Evolutionary conservation across 495 filamentous ascomycete species (phyloP).

Genomic region (Penicillium nucicola): DNA sequence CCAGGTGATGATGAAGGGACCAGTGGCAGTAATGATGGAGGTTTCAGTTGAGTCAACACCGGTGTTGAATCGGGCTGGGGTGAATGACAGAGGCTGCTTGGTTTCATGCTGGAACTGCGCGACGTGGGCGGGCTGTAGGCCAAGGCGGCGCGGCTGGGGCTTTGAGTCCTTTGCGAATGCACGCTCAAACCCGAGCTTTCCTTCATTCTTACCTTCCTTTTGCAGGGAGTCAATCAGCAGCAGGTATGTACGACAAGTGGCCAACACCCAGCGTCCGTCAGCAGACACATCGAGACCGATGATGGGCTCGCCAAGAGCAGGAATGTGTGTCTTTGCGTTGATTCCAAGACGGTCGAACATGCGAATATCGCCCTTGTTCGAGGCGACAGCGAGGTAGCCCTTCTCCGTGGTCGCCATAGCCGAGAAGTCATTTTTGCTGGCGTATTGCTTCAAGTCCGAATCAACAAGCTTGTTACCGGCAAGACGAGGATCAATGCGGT

Average conservation of each 20-base stretch:
- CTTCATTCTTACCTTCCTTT: constrained; percentile 91
- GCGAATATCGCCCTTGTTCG: constrained; percentile 95
- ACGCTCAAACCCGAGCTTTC: constrained; percentile 95
- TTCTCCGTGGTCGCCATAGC: constrained; percentile 91
- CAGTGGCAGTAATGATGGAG: constrained; percentile 94
- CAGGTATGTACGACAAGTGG: constrained; percentile 91
- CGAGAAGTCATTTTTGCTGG: constrained; percentile 94
- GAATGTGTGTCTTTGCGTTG: constrained; percentile 95
- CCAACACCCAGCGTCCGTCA: constrained; percentile 92
- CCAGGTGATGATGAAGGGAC: constrained; percentile 97
- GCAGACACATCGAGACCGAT: constrained; percentile 92
- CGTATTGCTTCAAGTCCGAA: constrained; percentile 89
- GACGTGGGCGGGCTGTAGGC: constrained; percentile 81
- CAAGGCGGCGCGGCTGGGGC: constrained; percentile 88
- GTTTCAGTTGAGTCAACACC: constrained; percentile 77
- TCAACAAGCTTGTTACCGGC: constrained; percentile 91
- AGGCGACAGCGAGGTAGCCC: constrained; percentile 93
- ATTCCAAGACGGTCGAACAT: constrained; percentile 95
- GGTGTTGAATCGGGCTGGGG: constrained; percentile 89
- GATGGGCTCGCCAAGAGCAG: constrained; percentile 91
- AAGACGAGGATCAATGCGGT: constrained; percentile 89
- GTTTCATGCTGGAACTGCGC: constrained; percentile 98
- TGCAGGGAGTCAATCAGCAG: constrained; percentile 90
- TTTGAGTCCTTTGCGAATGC: constrained; percentile 89
- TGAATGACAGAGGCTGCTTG: constrained; percentile 79